Base-by-base conservation (phyloP, 2,329 filamentous ascomycete genomes). In the Chlorencoelia australis region DNA sequence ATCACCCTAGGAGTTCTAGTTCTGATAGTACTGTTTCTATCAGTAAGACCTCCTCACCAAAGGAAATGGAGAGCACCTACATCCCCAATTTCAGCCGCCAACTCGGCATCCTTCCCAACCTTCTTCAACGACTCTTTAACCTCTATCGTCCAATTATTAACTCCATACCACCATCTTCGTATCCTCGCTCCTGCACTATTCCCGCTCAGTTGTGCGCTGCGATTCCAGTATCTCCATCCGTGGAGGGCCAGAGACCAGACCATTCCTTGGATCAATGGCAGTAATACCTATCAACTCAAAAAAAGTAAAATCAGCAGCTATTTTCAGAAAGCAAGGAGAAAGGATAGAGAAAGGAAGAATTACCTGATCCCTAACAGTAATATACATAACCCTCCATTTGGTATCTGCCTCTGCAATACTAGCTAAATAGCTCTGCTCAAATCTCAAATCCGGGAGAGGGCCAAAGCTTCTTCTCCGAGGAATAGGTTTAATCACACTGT, bases 351-450 rank as follows among this genome's bases (percentile, higher is more conserved):
- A 14, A 14, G n/a, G 8, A 8, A 29, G 20, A 50, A 59, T 33
- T 65, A 91, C 82, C 73, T 95, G 91, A 61, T 98, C 91, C 53
- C 85, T 71, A 22, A 83, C 60, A 13, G 91, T 98, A 49, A 98
- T 89, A 65, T 81, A 82, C 6, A 74, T 70, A 20, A 98, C 74
- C 57, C 76, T 75, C 65, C 82, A 79, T 77, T 79, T 88, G 16
- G 75, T 78, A 47, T 91, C 75, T 22, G 87, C 86, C 38, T 75
- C 69, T 46, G 80, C 74, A 50, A 98, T 82, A 63, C 87, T 94
- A 51, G 83, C 81, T 37, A 98, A 72, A 60, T 98, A 98, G 68
- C 88, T 95, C 71, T 98, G 91, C 65, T 98, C 91, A 63, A 96
- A 96, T 28, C 91, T 76, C 48, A 98, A 67, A 63, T 98, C 91